phyloP scores from a whole-genome alignment of 208 protist species.

The Crithidia sp. region DNA sequence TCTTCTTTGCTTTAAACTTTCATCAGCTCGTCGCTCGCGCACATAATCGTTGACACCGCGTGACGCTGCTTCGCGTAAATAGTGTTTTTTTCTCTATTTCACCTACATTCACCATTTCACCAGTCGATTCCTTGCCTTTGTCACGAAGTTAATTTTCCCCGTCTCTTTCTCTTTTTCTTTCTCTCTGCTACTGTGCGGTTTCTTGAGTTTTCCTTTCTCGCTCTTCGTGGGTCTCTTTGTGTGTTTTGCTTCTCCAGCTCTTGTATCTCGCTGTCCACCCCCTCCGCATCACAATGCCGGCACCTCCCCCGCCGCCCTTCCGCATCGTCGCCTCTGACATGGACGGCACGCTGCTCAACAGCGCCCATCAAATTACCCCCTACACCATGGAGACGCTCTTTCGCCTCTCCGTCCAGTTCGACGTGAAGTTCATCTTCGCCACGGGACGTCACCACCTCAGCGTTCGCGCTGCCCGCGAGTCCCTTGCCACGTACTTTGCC shows the following conservation, averaged over 20 bases:
- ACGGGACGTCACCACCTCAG: slow-evolving; percentile 58
- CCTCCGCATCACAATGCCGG: neutral
- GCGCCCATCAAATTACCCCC: slow-evolving; percentile 32
- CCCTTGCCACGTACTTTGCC: slow-evolving; percentile 37
- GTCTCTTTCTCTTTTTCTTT: too few relatives aligned
- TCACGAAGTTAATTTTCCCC: too few relatives aligned
- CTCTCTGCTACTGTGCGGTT: too few relatives aligned
- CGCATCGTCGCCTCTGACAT: slow-evolving; percentile 69
- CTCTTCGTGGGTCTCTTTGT: too few relatives aligned
- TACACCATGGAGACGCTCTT: slow-evolving; percentile 55
- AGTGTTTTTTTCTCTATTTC: too few relatives aligned
- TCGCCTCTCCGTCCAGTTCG: slow-evolving; percentile 34
- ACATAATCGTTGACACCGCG: too few relatives aligned
- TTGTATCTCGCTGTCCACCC: neutral
- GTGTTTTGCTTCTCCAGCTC: neutral
- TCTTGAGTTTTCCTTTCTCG: too few relatives aligned
- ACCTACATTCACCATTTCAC: too few relatives aligned
- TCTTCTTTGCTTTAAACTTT: neutral
- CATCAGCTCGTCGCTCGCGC: too few relatives aligned
- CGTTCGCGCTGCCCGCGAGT: slow-evolving; percentile 23
- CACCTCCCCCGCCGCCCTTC: slow-evolving; percentile 18
- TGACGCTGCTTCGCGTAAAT: too few relatives aligned
- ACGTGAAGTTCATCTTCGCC: slow-evolving; percentile 57
- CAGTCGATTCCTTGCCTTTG: too few relatives aligned
- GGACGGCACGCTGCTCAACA: slow-evolving; percentile 67